Conservation (phyloP, 2,329 filamentous ascomycete genomes). For the Alternaria arbusti region DNA sequence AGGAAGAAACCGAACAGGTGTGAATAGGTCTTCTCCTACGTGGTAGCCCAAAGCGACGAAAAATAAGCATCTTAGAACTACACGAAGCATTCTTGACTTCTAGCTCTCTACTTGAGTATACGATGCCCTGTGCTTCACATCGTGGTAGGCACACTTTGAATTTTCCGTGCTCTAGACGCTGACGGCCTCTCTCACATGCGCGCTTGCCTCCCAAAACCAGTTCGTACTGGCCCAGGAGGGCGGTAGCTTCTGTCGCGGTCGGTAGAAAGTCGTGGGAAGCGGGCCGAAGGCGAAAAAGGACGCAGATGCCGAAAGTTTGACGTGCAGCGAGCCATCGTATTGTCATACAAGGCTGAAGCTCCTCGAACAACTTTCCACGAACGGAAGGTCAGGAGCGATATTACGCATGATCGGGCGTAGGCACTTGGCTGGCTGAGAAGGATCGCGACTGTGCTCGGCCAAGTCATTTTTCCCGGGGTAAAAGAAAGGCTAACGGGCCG, state of each 20-base stretch:
- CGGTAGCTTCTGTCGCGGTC: not conserved
- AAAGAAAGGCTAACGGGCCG: conserved; percentile 5
- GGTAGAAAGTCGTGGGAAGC: not conserved
- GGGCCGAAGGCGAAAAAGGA: not conserved
- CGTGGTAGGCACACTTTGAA: not conserved
- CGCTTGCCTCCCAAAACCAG: not conserved
- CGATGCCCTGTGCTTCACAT: not conserved
- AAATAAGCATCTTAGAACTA: not conserved
- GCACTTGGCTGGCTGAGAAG: not conserved
- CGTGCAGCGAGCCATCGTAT: not conserved
- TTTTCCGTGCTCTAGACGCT: not conserved
- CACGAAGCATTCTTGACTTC: not conserved
- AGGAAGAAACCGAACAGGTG: not conserved
- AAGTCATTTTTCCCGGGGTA: conserved; percentile 16
- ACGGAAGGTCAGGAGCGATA: conserved; percentile 5
- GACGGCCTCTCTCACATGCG: not conserved
- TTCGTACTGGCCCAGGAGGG: not conserved
- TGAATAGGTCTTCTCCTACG: not conserved
- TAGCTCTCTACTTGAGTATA: not conserved
- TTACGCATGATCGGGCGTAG: conserved; percentile 7
- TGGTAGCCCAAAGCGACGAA: not conserved
- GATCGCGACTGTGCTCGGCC: not conserved
- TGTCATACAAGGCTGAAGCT: not conserved
- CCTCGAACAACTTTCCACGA: not conserved
- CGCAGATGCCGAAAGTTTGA: conserved; percentile 1